A percentile compares a stretch with the other conserved stretches of the same genome.
Evolutionary conservation across 164 flowering plant species (phyloP).

Genomic region (Kingdonia uniflora): DNA sequence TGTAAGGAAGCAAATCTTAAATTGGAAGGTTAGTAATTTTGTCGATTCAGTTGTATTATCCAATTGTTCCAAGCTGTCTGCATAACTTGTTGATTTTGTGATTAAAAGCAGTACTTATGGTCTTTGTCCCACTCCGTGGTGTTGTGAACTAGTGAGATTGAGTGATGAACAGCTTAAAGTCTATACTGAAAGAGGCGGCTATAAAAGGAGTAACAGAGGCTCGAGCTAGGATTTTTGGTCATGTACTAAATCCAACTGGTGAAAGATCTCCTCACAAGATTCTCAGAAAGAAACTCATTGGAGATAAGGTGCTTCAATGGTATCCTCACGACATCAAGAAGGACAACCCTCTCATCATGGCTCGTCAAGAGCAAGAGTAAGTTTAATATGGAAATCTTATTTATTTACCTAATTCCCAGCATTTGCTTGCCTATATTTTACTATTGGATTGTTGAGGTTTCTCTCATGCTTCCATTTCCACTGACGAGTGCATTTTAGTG

Average conservation of each 20-base stretch:
- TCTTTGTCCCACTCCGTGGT: too few species aligned
- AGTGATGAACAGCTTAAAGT: conserved; percentile 32
- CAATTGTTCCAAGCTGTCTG: too few species aligned
- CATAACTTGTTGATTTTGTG: too few species aligned
- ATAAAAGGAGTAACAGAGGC: conserved; percentile 57
- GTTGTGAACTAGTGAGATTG: too few species aligned
- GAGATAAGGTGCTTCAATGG: conserved; percentile 75
- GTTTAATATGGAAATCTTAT: neutral
- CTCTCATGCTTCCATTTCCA: neutral
- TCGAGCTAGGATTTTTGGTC: conserved; percentile 79
- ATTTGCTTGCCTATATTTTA: neutral
- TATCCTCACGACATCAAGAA: conserved; percentile 65
- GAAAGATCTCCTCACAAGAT: conserved; percentile 70
- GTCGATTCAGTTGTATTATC: too few species aligned
- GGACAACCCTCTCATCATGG: conserved; percentile 62
- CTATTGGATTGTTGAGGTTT: neutral
- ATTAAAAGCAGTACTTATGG: too few species aligned
- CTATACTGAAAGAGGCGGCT: conserved; percentile 42
- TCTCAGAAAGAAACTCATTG: conserved; percentile 73
- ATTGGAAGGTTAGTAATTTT: too few species aligned
- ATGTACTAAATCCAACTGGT: conserved; percentile 74
- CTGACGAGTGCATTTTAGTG: neutral
- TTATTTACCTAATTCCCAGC: neutral
- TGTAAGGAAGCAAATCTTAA: too few species aligned
- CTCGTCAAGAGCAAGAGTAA: conserved; percentile 57